phyloP scores from a whole-genome alignment of 164 flowering plant species.

The Vitis vinifera region ASM3070453v1 NC_081822.1:5920501-5921000 shows the following conservation, averaged over 20 bases:
- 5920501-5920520: not conserved
- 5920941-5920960: constrained; percentile 72
- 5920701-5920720: no score
- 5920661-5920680: no score
- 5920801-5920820: not conserved
- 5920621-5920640: no score
- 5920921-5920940: constrained; percentile 63
- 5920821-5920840: constrained; percentile 38
- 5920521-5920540: not conserved
- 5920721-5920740: no score
- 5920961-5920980: constrained; percentile 69
- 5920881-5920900: constrained; percentile 30
- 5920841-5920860: constrained; percentile 49
- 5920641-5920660: no score
- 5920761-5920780: not conserved
- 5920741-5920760: no score
- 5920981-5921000: constrained; percentile 91
- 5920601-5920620: no score
- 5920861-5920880: constrained; percentile 47
- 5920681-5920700: no score
- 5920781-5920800: not conserved
- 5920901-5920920: constrained; percentile 12
- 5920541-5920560: no score
- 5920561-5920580: not conserved
- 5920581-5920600: not conserved